These are phyloP conservation scores for Diaporthe velutina DNA, from an alignment of 2,329 filamentous ascomycete species.

Conservation along the genomic window DNA sequence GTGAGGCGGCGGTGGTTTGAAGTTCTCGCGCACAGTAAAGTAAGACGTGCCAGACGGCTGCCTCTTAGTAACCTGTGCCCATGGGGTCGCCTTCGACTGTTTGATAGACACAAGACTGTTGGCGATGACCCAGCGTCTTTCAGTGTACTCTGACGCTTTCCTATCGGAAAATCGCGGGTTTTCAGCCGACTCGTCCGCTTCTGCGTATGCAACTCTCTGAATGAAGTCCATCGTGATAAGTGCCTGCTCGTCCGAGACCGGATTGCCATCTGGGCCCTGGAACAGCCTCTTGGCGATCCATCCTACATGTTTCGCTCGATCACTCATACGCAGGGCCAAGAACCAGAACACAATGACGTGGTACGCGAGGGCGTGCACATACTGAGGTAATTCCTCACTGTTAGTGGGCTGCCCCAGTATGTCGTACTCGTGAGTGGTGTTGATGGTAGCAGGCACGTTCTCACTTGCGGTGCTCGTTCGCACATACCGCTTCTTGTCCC, in stretches of 20 bases:
- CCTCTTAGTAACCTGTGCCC: slow-evolving; percentile 78
- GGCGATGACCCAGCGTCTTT: slow-evolving; percentile 79
- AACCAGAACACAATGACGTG: slow-evolving; percentile 99
- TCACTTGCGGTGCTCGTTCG: slow-evolving; percentile 62
- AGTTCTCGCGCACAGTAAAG: slow-evolving; percentile 71
- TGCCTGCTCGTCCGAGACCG: slow-evolving; percentile 89
- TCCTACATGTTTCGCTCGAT: slow-evolving; percentile 85
- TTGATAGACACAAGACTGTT: slow-evolving; percentile 81
- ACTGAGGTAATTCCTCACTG: slow-evolving; percentile 86
- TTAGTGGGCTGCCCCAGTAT: slow-evolving; percentile 48
- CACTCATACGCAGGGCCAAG: slow-evolving; percentile 85
- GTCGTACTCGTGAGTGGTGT: slow-evolving; percentile 45
- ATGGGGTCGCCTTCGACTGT: slow-evolving; percentile 75
- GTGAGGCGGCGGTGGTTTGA: slow-evolving; percentile 69
- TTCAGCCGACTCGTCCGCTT: slow-evolving; percentile 81
- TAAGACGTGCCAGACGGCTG: slow-evolving; percentile 77
- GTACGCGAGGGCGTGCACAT: slow-evolving; percentile 93
- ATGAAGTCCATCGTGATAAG: slow-evolving; percentile 95
- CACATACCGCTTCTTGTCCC: slow-evolving; percentile 71
- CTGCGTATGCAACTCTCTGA: slow-evolving; percentile 88
- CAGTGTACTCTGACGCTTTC: slow-evolving; percentile 74
- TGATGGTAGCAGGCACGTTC: slow-evolving; percentile 47
- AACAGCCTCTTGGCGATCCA: slow-evolving; percentile 94
- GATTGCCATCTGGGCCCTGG: slow-evolving; percentile 79
- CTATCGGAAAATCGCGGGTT: slow-evolving; percentile 75